phyloP scores from a whole-genome alignment of 2,329 filamentous ascomycete genomes.

The Chalaropsis thielavioides region DNA sequence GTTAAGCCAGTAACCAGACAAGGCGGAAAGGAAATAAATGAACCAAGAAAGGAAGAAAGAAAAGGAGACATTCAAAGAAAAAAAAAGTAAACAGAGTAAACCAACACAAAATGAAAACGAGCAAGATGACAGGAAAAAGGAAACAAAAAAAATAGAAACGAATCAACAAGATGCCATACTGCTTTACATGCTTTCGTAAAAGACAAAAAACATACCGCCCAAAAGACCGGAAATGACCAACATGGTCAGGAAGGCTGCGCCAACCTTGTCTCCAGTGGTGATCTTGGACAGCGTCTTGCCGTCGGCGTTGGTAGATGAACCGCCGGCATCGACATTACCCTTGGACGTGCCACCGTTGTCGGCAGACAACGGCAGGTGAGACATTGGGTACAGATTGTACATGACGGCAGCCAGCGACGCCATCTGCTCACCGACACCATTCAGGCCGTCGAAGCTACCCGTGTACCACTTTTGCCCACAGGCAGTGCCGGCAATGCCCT shows the following conservation, averaged over 20 bases:
- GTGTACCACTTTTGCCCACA: slow-evolving; percentile 53
- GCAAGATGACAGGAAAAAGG: slow-evolving; percentile 6
- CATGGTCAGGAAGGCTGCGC: slow-evolving; percentile 41
- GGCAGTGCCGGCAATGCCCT: slow-evolving; percentile 41
- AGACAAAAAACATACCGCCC: slow-evolving; percentile 35
- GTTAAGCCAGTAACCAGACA: neutral
- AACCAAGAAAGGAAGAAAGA: neutral
- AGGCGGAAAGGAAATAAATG: neutral
- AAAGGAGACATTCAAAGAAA: neutral
- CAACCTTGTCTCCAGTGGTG: slow-evolving; percentile 37
- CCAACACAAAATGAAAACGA: neutral
- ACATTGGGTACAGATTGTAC: slow-evolving; percentile 39
- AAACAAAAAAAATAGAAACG: slow-evolving; percentile 15
- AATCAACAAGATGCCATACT: slow-evolving; percentile 13
- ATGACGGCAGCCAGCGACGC: slow-evolving; percentile 49
- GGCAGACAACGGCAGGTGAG: slow-evolving; percentile 34
- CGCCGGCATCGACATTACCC: slow-evolving; percentile 31
- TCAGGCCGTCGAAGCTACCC: slow-evolving; percentile 40
- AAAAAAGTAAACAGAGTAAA: neutral
- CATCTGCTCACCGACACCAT: slow-evolving; percentile 57
- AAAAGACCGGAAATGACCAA: slow-evolving; percentile 35
- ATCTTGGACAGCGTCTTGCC: slow-evolving; percentile 29
- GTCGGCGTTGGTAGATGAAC: slow-evolving; percentile 20
- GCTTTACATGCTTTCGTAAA: slow-evolving; percentile 17
- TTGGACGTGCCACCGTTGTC: slow-evolving; percentile 44